Evolutionary conservation across 202 grass and related monocot genomes (phyloP).

Genomic region (Setaria viridis): DNA sequence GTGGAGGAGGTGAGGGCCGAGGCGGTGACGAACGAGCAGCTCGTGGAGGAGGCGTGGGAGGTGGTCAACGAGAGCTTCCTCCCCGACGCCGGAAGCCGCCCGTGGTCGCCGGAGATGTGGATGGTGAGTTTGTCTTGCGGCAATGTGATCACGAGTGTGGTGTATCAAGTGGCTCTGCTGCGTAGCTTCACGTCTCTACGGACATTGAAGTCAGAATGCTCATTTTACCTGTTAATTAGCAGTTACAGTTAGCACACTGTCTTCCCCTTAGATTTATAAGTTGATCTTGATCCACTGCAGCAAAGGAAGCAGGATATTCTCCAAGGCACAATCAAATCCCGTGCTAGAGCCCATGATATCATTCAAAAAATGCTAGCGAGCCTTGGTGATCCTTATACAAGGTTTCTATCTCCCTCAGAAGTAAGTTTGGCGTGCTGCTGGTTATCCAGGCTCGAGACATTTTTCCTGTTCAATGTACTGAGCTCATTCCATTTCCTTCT

Average conservation of each 20-base stretch:
- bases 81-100: conserved; percentile 57
- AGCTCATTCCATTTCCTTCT: conserved; percentile 16
- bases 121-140: conserved; percentile 46
- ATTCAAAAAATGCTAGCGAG: conserved; percentile 88
- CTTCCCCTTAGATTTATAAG: conserved; percentile 14
- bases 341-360: conserved; percentile 82
- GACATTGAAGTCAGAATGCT: neutral
- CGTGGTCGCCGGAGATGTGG: conserved; percentile 83
- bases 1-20: conserved; percentile 47
- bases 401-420: conserved; percentile 83
- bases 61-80: conserved; percentile 88
- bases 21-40: conserved; percentile 75
- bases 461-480: neutral
- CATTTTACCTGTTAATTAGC: neutral
- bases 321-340: conserved; percentile 72
- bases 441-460: neutral
- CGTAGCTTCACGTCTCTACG: neutral
- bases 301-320: conserved; percentile 81
- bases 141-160: neutral
- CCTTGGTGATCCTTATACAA: conserved; percentile 87
- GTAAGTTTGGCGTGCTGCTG: conserved; percentile 51
- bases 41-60: conserved; percentile 97
- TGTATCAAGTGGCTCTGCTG: neutral
- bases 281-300: conserved; percentile 50
- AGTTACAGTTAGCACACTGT: neutral